A percentile compares a stretch with the other conserved stretches of the same genome.
phyloP scores from a whole-genome alignment of 2,329 filamentous ascomycete genomes.

The Colletotrichum zoysiae region DNA sequence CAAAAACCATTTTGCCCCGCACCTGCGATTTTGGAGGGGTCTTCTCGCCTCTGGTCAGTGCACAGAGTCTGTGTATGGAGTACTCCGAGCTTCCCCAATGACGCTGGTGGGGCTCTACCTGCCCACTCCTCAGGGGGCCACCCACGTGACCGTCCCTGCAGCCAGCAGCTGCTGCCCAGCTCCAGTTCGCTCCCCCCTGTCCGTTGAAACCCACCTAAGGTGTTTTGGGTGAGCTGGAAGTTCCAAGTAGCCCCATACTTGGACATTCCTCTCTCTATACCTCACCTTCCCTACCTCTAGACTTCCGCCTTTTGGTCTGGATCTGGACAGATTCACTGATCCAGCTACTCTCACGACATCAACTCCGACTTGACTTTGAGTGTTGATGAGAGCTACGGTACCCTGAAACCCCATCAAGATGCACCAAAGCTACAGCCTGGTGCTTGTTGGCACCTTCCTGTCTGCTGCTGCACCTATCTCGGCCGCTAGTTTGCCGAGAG shows the following conservation, averaged over 20 bases:
- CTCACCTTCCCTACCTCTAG: constrained; percentile 10
- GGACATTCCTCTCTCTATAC: constrained; percentile 8
- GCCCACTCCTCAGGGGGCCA: fast-evolving
- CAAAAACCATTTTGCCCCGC: constrained; percentile 43
- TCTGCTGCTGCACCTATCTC: constrained; percentile 66
- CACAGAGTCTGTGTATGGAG: no score
- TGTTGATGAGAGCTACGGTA: constrained; percentile 33
- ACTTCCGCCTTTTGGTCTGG: constrained; percentile 19
- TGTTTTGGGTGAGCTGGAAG: constrained; percentile 44
- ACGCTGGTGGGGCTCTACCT: neutral
- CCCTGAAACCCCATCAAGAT: constrained; percentile 51
- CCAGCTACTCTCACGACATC: constrained; percentile 21
- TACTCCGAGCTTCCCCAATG: constrained; percentile 2
- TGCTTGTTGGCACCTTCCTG: constrained; percentile 65
- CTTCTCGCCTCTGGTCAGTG: neutral
- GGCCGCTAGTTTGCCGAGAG: constrained; percentile 79
- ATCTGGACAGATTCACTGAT: constrained; percentile 33
- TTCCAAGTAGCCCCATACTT: constrained; percentile 31
- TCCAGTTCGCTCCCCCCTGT: constrained; percentile 27
- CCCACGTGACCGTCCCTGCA: constrained; percentile 39
- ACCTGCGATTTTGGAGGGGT: constrained; percentile 41
- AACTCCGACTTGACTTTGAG: constrained; percentile 20
- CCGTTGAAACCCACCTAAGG: constrained; percentile 34
- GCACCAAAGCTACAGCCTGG: constrained; percentile 63
- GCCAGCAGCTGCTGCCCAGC: constrained; percentile 7